Base-by-base conservation (phyloP, 176 grass and related monocot species). In the Avena insularis region DNA sequence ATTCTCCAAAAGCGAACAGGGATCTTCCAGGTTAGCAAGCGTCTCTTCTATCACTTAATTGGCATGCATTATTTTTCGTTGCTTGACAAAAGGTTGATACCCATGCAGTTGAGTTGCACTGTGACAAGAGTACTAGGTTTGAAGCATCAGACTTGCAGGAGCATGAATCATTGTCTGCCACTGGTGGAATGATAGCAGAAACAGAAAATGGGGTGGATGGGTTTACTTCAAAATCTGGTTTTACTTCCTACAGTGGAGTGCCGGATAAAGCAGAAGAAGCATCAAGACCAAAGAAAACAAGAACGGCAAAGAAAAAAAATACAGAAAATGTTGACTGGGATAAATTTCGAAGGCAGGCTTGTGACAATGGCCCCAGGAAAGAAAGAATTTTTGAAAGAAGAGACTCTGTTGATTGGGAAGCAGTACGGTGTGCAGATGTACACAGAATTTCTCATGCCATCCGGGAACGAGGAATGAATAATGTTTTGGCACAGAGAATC, bases 381-480 rank as follows among this genome's bases (percentile, higher is more conserved):
- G 91, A 92, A 89, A 89, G 85, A 88, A 88, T 46, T 64, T 54
- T 20, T 65, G 92, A 91, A 71, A 93, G 86, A 87, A 76, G 80
- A 77, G 91, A 99, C 73, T 94, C 90, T 63, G 56, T 95, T 58
- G 92, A 96, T 82, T 99, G 97, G 97, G 92, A 99, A 70, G 94
- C 90, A 83, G 89, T 96, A 67, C 88, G 92, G 67, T 76, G 84
- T 71, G 90, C 94, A 47, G 87, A 94, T 65, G 93, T 87, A 79
- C 86, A 83, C 36, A 89, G 76, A 81, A 86, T 99, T 89, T 82
- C 97, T 79, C 75, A 93, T 16, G 90, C 87, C 85, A 99, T 99
- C 66, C 89, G 89, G 50, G 92, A 90, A 43, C 87, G 97, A 88
- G 97, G 97, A 82, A 93, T 94, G 92, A 94, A 93, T 89, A 99